Percentiles rank a stretch among this genome's conserved stretches.
Evolutionary conservation across 2,329 filamentous ascomycete genomes (phyloP).

Genomic region (Hypoxylon rubiginosum): DNA sequence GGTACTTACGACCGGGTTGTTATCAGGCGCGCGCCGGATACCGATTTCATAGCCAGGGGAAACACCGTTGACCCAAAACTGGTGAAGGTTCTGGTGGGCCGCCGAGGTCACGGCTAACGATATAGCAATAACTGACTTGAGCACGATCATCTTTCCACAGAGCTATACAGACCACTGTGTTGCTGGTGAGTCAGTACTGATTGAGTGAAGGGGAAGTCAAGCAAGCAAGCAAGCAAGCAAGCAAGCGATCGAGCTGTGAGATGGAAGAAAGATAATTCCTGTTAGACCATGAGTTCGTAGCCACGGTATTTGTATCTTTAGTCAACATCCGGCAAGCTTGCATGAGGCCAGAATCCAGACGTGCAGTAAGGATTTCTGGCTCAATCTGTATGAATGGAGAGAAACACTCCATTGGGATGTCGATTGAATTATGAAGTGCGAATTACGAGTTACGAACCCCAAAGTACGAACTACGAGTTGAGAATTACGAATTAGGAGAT

Average conservation of each 20-base stretch:
- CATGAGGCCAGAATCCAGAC: not conserved
- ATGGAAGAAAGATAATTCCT: not conserved
- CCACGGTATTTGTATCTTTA: constrained; percentile 1
- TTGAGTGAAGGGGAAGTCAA: too few species aligned
- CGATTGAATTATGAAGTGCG: too few species aligned
- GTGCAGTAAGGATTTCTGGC: constrained; percentile 22
- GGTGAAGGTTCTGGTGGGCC: constrained; percentile 58
- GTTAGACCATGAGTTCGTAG: not conserved
- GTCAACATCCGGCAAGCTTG: not conserved
- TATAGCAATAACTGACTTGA: constrained; percentile 42
- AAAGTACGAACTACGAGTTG: too few species aligned
- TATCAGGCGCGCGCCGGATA: constrained; percentile 48
- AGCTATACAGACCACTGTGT: not conserved
- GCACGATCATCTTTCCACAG: constrained; percentile 38
- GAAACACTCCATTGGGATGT: constrained; percentile 17
- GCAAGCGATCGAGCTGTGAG: too few species aligned
- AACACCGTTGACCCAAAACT: constrained; percentile 58
- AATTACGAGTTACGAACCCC: too few species aligned
- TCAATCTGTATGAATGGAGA: constrained; percentile 26
- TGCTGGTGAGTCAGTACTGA: not conserved
- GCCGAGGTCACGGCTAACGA: constrained; percentile 48
- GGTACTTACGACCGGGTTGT: constrained; percentile 46
- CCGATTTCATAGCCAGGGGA: constrained; percentile 53
- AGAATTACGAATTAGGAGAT: too few species aligned
- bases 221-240: too few species aligned